Base-by-base conservation (phyloP, 768 basidiomycete species). In the Leccinum longicurvipes region DNA sequence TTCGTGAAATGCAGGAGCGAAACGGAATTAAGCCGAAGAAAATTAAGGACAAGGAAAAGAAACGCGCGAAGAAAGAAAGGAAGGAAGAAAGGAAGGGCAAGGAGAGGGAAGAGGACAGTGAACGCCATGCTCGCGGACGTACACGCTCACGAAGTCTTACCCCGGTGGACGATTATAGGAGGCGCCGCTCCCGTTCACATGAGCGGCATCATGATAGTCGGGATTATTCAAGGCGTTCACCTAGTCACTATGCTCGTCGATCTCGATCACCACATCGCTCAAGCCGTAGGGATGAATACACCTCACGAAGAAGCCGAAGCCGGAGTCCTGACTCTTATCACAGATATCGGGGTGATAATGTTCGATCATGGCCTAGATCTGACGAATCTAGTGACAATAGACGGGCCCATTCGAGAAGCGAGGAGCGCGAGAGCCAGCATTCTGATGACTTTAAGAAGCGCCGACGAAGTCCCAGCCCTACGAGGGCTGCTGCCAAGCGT, bases 21-120 rank as follows among this genome's bases (percentile, higher is more conserved):
- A 85, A 86, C 52, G 91, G 91, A n/a, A 83, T 92, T 49, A 87
- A 87, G 65, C 78, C 84, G 6, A 89, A 90, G 75, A 87, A 87
- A 67, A 85, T 85, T 56, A 87, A 89, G 69, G 78, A 80, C 62
- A 79, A 85, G 50, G 77, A 82, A 53, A 83, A 80, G 72, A 72
- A 72, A 48, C 72, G 75, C 60, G 79, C 78, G 62, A 79, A 77
- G 61, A 79, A 78, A 60, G 81, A 78, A 64, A 80, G 77, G 53
- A 72, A 67, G 51, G 71, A 78, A 60, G 81, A 78, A 64, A 80
- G 77, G 53, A 72, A 67, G 51, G 71, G 68, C 51, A 66, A 67
- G 51, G 62, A 52, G 55, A 69, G 54, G 45, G 53, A 48, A 14
- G 58, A 45, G 31, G 51, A 57, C 11, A 25, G 3, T 6, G 79